phyloP scores from a whole-genome alignment of 257 asterid genomes.

The Salvia hispanica region DNA sequence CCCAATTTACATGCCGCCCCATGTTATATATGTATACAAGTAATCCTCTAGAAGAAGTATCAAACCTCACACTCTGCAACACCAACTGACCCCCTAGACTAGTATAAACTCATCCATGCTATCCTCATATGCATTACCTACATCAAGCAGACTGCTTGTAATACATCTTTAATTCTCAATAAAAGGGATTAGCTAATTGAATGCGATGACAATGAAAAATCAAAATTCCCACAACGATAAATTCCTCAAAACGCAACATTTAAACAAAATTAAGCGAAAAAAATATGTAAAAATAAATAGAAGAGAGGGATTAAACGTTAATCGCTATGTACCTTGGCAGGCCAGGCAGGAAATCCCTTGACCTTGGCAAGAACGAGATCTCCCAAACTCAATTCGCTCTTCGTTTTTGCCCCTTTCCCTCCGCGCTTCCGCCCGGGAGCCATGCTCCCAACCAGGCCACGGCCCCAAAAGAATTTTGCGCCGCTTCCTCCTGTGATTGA shows the following conservation, averaged over 20 bases:
- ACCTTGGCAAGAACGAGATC: slow-evolving; percentile 95
- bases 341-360: slow-evolving; percentile 93
- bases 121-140: slow-evolving; percentile 15
- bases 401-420: slow-evolving; percentile 56
- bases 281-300: neutral
- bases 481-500: neutral
- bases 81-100: no score
- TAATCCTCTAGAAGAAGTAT: slow-evolving; percentile 19
- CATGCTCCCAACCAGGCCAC: slow-evolving; percentile 36
- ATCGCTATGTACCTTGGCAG: slow-evolving; percentile 72
- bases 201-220: neutral
- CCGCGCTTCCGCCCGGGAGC: slow-evolving; percentile 82
- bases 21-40: neutral
- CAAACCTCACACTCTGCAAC: no score
- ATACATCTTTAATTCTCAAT: slow-evolving; percentile 19
- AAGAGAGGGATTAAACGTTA: neutral
- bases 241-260: neutral
- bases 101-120: slow-evolving; percentile 6
- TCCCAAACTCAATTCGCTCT: slow-evolving; percentile 66
- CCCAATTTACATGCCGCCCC: slow-evolving; percentile 2
- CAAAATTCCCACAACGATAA: slow-evolving; percentile 1
- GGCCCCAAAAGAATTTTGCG: no score
- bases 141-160: slow-evolving; percentile 10
- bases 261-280: neutral
- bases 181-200: slow-evolving; percentile 27